Percentiles rank a stretch among this genome's conserved stretches.
These are phyloP conservation scores for Cudoniella acicularis DNA, from an alignment of 495 filamentous ascomycete species.

Conservation along the genomic window DNA sequence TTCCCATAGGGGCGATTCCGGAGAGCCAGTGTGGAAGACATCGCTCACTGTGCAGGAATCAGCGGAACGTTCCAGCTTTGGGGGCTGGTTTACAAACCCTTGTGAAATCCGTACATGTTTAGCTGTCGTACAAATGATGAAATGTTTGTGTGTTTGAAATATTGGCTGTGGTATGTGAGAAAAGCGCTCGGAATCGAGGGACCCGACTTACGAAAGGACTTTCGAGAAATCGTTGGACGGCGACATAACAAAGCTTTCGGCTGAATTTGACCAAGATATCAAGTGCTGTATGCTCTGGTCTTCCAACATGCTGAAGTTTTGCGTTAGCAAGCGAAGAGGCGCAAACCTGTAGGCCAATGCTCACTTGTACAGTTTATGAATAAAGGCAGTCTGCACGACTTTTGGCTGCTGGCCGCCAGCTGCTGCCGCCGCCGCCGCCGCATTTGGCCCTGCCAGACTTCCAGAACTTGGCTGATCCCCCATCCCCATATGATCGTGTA, in stretches of 20 bases:
- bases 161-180: conserved; percentile 53
- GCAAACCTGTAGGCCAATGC: conserved; percentile 27
- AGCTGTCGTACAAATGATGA: conserved; percentile 97
- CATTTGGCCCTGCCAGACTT: conserved; percentile 27
- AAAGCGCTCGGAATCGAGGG: conserved; percentile 1
- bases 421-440: conserved; percentile 56
- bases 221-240: conserved; percentile 97
- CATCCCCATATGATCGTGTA: conserved; percentile 25
- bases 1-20: conserved; percentile 94
- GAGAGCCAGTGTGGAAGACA: conserved; percentile 95
- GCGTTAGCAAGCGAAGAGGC: conserved; percentile 35
- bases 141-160: conserved; percentile 99
- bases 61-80: conserved; percentile 5
- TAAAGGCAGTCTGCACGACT: conserved; percentile 98
- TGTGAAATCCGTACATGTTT: conserved; percentile 99
- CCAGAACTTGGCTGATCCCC: conserved; percentile 22
- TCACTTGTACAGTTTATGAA: conserved; percentile 98
- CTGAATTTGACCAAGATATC: conserved; percentile 90
- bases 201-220: conserved; percentile 78
- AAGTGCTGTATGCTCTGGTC: conserved; percentile 88
- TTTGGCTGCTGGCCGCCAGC: conserved; percentile 93
- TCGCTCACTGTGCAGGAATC: conserved; percentile 74
- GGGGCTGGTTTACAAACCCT: conserved; percentile 58
- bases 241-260: conserved; percentile 98
- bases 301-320: conserved; percentile 78